These are phyloP conservation scores for Schwanniomyces yamadae DNA, from an alignment of 805 yeast species.

Conservation along the genomic window DNA sequence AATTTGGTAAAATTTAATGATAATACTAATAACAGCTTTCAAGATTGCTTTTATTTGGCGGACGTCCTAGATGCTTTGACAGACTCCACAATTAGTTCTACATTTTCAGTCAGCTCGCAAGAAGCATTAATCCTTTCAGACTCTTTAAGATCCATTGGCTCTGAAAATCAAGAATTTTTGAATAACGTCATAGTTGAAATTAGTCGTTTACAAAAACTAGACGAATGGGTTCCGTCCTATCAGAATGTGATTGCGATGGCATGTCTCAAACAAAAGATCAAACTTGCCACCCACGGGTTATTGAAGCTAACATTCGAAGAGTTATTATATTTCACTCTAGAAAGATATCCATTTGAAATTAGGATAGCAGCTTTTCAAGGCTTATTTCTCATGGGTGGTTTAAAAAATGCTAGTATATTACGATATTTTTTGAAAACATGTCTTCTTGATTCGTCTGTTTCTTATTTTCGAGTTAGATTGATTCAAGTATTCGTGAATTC, in stretches of 20 bases:
- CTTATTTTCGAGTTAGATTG: conserved; percentile 50
- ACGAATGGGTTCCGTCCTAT: conserved; percentile 81
- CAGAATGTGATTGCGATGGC: conserved; percentile 53
- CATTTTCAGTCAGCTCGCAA: conserved; percentile 6
- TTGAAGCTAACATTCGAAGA: conserved; percentile 53
- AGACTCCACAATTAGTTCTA: conserved; percentile 16
- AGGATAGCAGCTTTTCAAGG: conserved; percentile 70
- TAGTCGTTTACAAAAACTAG: conserved; percentile 73
- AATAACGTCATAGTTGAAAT: conserved; percentile 56
- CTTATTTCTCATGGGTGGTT: conserved; percentile 70
- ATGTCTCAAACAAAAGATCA: conserved; percentile 59
- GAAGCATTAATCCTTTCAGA: too few relatives aligned
- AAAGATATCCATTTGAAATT: conserved; percentile 48
- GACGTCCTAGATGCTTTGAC: conserved; percentile 57
- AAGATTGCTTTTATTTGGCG: conserved; percentile 68
- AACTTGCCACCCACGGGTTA: conserved; percentile 56
- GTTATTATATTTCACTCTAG: conserved; percentile 51
- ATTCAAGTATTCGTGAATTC: conserved; percentile 47
- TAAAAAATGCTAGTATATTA: conserved; percentile 61
- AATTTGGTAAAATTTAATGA: conserved; percentile 81
- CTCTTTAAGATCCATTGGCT: conserved; percentile 4
- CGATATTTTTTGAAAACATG: conserved; percentile 59
- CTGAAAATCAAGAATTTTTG: conserved; percentile 17
- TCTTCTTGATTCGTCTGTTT: conserved; percentile 52
- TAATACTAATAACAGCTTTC: conserved; percentile 72